A percentile compares a stretch with the other conserved stretches of the same genome.
Evolutionary conservation across 352 stramenopile genomes (phyloP).

Genomic region (Pythium phragmitis): DNA sequence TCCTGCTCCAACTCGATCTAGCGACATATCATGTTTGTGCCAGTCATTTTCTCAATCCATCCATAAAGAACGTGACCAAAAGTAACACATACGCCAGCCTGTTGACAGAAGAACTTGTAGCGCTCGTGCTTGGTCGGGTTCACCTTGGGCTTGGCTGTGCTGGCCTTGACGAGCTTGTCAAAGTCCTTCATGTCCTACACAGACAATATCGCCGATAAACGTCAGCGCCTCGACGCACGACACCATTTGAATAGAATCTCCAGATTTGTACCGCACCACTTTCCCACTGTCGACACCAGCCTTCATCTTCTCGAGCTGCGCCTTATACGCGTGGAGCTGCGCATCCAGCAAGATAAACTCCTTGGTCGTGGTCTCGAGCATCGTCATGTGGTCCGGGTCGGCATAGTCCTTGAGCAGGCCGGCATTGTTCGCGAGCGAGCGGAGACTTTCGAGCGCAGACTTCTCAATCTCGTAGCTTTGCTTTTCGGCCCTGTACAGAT

Average conservation of each 20-base stretch:
- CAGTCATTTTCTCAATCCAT: not conserved
- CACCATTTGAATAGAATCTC: not conserved
- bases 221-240: slow-evolving; percentile 1
- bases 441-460: slow-evolving; percentile 64
- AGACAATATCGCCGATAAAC: not conserved
- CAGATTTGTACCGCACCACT: slow-evolving; percentile 27
- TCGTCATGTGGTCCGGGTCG: slow-evolving; percentile 49
- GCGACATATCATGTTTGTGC: not conserved
- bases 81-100: slow-evolving; percentile 52
- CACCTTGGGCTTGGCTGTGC: slow-evolving; percentile 49
- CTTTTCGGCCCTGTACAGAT: slow-evolving; percentile 70
- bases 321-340: slow-evolving; percentile 66
- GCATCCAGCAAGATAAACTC: slow-evolving; percentile 64
- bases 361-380: slow-evolving; percentile 67
- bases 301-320: slow-evolving; percentile 68
- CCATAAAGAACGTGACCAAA: not conserved
- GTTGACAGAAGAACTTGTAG: slow-evolving; percentile 80
- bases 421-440: slow-evolving; percentile 66
- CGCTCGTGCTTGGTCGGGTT: slow-evolving; percentile 63
- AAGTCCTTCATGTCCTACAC: slow-evolving; percentile 43
- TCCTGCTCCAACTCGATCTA: slow-evolving; percentile 77
- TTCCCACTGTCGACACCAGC: slow-evolving; percentile 44
- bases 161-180: slow-evolving; percentile 60
- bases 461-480: slow-evolving; percentile 76
- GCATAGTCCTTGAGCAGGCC: slow-evolving; percentile 63